phyloP scores from a whole-genome alignment of 148 eudicot genomes.

The Vaccinium darrowii region DNA sequence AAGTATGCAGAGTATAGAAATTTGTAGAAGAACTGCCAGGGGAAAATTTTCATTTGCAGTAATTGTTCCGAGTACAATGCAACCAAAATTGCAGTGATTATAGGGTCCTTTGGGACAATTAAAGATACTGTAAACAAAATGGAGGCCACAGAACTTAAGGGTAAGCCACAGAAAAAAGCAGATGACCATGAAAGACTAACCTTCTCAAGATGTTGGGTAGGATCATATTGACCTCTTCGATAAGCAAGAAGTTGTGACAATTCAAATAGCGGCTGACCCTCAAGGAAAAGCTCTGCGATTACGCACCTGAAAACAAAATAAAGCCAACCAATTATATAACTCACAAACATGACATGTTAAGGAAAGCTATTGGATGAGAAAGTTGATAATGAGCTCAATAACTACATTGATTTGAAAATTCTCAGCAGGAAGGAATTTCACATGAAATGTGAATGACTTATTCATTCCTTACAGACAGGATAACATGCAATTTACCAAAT shows the following conservation, averaged over 20 bases:
- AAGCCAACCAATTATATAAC: neutral
- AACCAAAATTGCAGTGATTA: neutral
- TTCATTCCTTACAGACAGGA: neutral
- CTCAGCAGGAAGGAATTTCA: neutral
- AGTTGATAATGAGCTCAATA: neutral
- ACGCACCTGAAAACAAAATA: constrained; percentile 62
- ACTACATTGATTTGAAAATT: neutral
- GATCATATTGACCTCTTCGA: constrained; percentile 95
- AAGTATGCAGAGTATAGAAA: neutral
- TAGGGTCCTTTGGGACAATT: neutral
- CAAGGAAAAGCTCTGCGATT: constrained; percentile 95
- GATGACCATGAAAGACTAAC: constrained; percentile 29
- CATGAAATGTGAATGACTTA: neutral
- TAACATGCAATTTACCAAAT: constrained; percentile 1
- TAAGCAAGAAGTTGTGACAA: constrained; percentile 60
- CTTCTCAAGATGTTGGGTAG: constrained; percentile 93
- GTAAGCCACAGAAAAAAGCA: neutral
- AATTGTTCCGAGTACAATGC: neutral
- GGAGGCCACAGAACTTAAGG: constrained; percentile 2
- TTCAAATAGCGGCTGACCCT: constrained; percentile 71
- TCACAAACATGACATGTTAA: neutral
- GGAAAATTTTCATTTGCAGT: neutral
- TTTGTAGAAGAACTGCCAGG: neutral
- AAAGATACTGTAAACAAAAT: neutral
- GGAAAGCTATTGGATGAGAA: neutral